Conservation (phyloP, 129 eudicot genomes). For the Silybum marianum region DNA sequence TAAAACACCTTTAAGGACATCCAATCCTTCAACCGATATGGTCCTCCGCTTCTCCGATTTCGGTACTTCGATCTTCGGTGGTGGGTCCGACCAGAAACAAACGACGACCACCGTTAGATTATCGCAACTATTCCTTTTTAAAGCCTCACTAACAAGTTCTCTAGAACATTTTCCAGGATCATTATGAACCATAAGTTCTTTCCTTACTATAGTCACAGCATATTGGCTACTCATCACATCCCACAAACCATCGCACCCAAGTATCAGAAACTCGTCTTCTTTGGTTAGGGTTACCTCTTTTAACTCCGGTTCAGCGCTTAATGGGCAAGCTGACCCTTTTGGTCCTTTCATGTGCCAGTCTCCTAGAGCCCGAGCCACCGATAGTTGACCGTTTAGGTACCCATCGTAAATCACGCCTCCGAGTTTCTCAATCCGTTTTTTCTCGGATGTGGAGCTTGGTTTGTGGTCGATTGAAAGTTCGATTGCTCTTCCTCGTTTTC, state of each 20-base stretch:
- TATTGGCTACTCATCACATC: slow-evolving; percentile 91
- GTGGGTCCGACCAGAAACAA: slow-evolving; percentile 77
- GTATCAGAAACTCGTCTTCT: slow-evolving; percentile 86
- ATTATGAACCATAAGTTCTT: slow-evolving; percentile 77
- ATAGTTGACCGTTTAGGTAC: slow-evolving; percentile 78
- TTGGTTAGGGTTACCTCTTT: slow-evolving; percentile 59
- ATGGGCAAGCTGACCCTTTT: slow-evolving; percentile 61
- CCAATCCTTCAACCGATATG: slow-evolving; percentile 85
- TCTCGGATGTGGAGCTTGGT: slow-evolving; percentile 80
- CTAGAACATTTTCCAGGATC: slow-evolving; percentile 71
- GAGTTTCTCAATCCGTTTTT: slow-evolving; percentile 65
- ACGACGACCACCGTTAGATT: slow-evolving; percentile 77
- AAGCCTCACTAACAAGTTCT: slow-evolving; percentile 73
- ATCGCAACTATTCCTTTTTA: slow-evolving; percentile 72
- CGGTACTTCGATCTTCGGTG: slow-evolving; percentile 69
- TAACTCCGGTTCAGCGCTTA: slow-evolving; percentile 80
- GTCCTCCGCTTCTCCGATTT: slow-evolving; percentile 59
- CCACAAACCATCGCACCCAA: slow-evolving; percentile 91
- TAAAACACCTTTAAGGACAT: slow-evolving; percentile 71
- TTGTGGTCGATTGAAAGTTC: slow-evolving; percentile 86
- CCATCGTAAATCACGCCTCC: slow-evolving; percentile 88
- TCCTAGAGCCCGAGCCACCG: slow-evolving; percentile 89
- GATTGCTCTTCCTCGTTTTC: slow-evolving; percentile 83
- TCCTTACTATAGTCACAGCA: slow-evolving; percentile 81
- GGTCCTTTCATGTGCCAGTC: slow-evolving; percentile 98